Evolutionary conservation across 768 basidiomycete genomes (phyloP).

Genomic region (Calocera viscosa): DNA sequence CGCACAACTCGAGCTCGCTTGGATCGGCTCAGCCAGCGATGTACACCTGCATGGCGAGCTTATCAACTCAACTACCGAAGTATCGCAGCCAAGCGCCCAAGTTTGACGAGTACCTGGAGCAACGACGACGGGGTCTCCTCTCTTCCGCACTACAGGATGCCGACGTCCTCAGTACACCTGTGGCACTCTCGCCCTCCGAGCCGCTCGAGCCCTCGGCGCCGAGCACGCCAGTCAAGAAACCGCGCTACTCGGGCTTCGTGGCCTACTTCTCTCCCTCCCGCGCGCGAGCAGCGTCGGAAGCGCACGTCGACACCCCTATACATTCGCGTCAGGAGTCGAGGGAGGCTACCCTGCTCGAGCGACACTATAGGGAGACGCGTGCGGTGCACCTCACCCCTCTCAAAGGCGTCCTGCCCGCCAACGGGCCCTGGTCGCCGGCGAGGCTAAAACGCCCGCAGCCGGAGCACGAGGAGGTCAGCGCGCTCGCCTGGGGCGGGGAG

Average conservation of each 20-base stretch:
- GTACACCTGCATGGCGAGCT: slow-evolving; percentile 65
- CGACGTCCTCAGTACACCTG: slow-evolving; percentile 65
- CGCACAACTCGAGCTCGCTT: slow-evolving; percentile 22
- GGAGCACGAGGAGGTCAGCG: slow-evolving; percentile 20
- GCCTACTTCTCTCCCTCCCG: slow-evolving; percentile 10
- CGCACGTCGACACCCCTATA: neutral
- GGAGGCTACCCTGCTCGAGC: slow-evolving; percentile 59
- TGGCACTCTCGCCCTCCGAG: slow-evolving; percentile 43
- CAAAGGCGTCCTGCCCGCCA: slow-evolving; percentile 44
- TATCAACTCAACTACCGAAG: slow-evolving; percentile 67
- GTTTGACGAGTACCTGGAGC: slow-evolving; percentile 73
- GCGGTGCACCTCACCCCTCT: slow-evolving; percentile 61
- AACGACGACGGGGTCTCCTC: slow-evolving; percentile 76
- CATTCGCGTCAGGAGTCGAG: slow-evolving; percentile 26
- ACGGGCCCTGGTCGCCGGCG: slow-evolving; percentile 53
- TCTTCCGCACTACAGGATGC: slow-evolving; percentile 77
- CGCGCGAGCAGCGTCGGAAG: slow-evolving; percentile 7
- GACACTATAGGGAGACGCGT: slow-evolving; percentile 70
- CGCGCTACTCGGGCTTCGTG: neutral
- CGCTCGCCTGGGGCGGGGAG: slow-evolving; percentile 36
- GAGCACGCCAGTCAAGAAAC: slow-evolving; percentile 35
- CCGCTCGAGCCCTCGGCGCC: slow-evolving; percentile 30
- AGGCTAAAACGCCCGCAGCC: slow-evolving; percentile 40
- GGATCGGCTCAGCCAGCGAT: slow-evolving; percentile 51
- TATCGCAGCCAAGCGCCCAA: slow-evolving; percentile 62